Percentiles rank a stretch among this genome's conserved stretches.
Conservation (phyloP, 2,329 filamentous ascomycete genomes). For the Aspergillus tubingensis region DNA sequence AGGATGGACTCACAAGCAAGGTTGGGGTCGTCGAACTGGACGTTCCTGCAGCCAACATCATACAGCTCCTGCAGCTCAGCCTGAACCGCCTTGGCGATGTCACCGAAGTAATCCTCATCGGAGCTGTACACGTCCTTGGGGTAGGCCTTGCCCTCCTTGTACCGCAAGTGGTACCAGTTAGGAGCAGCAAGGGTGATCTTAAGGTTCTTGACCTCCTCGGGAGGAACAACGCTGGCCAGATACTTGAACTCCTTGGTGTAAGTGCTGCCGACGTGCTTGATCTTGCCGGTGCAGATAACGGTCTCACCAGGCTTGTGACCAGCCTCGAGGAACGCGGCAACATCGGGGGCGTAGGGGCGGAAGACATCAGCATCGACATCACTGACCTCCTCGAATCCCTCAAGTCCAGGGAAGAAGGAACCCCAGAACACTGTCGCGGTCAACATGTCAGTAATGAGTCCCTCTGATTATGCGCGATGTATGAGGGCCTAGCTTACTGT, state of each 20-base stretch:
- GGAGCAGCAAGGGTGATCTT: conserved; percentile 70
- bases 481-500: conserved; percentile 34
- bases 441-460: background rate
- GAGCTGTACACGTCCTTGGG: conserved; percentile 58
- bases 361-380: conserved; percentile 55
- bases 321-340: conserved; percentile 63
- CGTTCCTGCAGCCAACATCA: conserved; percentile 63
- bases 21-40: conserved; percentile 69
- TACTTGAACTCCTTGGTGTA: conserved; percentile 62
- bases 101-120: conserved; percentile 64
- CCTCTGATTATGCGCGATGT: background rate
- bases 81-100: conserved; percentile 67
- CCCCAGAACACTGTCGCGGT: conserved; percentile 55
- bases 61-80: conserved; percentile 64
- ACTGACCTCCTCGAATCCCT: conserved; percentile 57
- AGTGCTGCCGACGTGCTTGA: conserved; percentile 58
- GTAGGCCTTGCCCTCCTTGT: conserved; percentile 58
- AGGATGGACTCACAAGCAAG: conserved; percentile 63
- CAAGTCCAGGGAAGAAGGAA: conserved; percentile 56
- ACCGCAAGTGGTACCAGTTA: conserved; percentile 69
- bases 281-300: conserved; percentile 60
- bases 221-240: conserved; percentile 60
- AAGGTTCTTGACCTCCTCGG: conserved; percentile 64
- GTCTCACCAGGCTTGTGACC: conserved; percentile 58
- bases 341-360: conserved; percentile 61